These are phyloP conservation scores for Magnusiomyces fungicola DNA, from an alignment of 1,139 yeast genomes.

Conservation along the genomic window DNA sequence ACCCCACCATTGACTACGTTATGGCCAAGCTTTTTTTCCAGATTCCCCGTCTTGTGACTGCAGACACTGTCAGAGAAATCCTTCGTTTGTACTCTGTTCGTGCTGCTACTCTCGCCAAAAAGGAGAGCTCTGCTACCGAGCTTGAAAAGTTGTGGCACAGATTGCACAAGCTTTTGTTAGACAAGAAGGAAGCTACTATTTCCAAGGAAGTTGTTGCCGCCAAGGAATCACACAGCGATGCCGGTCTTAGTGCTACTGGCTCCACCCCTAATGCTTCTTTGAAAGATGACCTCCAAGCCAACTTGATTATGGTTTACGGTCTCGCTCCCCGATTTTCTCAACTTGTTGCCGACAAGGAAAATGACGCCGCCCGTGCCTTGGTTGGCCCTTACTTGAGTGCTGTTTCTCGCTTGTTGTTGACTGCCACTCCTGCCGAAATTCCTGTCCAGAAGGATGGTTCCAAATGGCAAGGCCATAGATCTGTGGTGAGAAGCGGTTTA, in stretches of 20 bases:
- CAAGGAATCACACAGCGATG: neutral
- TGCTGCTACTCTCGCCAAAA: conserved; percentile 11
- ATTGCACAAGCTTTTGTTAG: neutral
- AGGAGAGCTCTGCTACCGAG: conserved; percentile 4
- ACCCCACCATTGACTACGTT: conserved; percentile 10
- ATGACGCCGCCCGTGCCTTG: neutral
- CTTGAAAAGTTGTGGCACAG: conserved; percentile 10
- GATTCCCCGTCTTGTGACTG: conserved; percentile 5
- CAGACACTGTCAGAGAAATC: conserved; percentile 9
- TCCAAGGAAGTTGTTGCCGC: neutral
- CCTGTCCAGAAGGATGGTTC: neutral
- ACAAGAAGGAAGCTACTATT: neutral
- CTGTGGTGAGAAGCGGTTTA: conserved; percentile 5
- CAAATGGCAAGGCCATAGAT: neutral
- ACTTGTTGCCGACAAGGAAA: neutral
- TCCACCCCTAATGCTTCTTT: neutral
- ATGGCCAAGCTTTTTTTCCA: conserved; percentile 3
- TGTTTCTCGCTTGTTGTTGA: neutral
- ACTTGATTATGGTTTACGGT: conserved; percentile 14
- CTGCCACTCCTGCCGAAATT: conserved; percentile 2
- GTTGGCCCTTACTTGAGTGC: conserved; percentile 4
- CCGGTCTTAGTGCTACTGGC: too few species aligned
- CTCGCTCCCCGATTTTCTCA: neutral
- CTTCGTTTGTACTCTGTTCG: conserved; percentile 13
- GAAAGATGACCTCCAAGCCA: conserved; percentile 8